A percentile compares a stretch with the other conserved stretches of the same genome.
Conservation (phyloP, 169 alveolate species). For the Babesia caballi region DNA sequence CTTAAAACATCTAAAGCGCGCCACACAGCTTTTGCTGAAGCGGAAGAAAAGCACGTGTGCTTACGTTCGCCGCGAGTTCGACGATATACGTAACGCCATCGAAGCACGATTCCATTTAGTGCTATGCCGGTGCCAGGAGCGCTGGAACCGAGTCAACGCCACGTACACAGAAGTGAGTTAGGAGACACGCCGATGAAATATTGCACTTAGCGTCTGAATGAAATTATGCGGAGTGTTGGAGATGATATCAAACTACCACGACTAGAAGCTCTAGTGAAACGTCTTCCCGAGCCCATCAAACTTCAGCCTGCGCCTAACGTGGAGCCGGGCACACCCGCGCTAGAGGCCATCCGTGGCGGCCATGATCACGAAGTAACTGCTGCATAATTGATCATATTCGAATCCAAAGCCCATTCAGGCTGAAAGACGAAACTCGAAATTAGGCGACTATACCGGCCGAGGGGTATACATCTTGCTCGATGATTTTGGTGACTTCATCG, state of each 20-base stretch:
- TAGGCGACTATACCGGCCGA: neutral
- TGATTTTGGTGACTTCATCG: slow-evolving; percentile 6
- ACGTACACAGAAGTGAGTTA: slow-evolving; percentile 19
- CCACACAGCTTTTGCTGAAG: slow-evolving; percentile 17
- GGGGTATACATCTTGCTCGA: slow-evolving; percentile 13
- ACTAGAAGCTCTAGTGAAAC: neutral
- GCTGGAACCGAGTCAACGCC: slow-evolving; percentile 21
- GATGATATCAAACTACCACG: slow-evolving; percentile 18
- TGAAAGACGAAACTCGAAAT: neutral
- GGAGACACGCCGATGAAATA: neutral
- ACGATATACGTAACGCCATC: slow-evolving; percentile 12
- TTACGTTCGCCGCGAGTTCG: slow-evolving; percentile 11
- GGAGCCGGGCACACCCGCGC: neutral
- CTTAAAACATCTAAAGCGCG: slow-evolving; percentile 30
- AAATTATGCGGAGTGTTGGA: neutral
- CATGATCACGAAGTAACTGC: neutral
- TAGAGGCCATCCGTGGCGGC: neutral
- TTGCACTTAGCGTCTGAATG: slow-evolving; percentile 25
- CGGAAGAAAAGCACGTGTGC: slow-evolving; percentile 14
- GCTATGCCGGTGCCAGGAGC: slow-evolving; percentile 29
- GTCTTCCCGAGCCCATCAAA: slow-evolving; percentile 23
- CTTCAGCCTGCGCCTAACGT: slow-evolving; percentile 3
- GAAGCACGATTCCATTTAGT: slow-evolving; percentile 45
- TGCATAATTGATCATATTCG: neutral
- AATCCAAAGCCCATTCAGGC: neutral